These are phyloP conservation scores for Phoma sp. DNA, from an alignment of 2,329 filamentous ascomycete genomes.

Conservation along the genomic window DNA sequence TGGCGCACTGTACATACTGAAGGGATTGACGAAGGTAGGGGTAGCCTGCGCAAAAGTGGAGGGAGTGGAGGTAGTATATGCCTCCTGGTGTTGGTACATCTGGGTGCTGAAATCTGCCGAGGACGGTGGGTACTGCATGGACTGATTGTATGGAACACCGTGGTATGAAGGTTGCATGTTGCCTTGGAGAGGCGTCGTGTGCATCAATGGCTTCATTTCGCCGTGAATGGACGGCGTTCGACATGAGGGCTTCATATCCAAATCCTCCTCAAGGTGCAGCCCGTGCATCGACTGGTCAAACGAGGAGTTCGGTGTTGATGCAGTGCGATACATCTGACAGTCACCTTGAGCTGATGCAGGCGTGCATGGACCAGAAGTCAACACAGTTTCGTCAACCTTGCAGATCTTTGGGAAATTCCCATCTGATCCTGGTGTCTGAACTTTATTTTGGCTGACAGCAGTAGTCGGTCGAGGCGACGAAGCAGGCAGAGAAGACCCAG, in stretches of 20 bases:
- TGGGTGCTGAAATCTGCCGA: slow-evolving; percentile 7
- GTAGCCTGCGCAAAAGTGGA: not conserved
- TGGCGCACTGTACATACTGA: slow-evolving; percentile 10
- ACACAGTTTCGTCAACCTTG: not conserved
- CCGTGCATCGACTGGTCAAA: slow-evolving; percentile 15
- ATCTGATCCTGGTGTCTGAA: not conserved
- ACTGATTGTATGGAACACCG: slow-evolving; percentile 5
- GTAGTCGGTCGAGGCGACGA: not conserved
- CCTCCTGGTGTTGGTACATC: slow-evolving; percentile 1
- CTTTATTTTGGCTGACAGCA: not conserved
- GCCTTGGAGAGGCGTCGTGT: slow-evolving; percentile 2
- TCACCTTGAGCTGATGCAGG: slow-evolving; percentile 4
- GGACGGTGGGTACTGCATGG: slow-evolving; percentile 12
- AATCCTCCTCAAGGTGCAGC: slow-evolving; percentile 7
- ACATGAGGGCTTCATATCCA: slow-evolving; percentile 18
- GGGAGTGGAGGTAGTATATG: slow-evolving; percentile 2
- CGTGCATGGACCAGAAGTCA: slow-evolving; percentile 4
- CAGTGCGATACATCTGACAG: slow-evolving; percentile 1
- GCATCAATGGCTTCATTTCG: slow-evolving; percentile 7
- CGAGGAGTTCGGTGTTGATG: slow-evolving; percentile 11
- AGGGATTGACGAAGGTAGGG: slow-evolving; percentile 14
- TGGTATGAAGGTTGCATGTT: slow-evolving; percentile 2
- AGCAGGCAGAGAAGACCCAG: not conserved
- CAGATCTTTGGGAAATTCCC: not conserved
- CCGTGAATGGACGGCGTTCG: slow-evolving; percentile 6